Conservation (phyloP, 2,329 filamentous ascomycete species). For the Aspergillus cejpii region DNA sequence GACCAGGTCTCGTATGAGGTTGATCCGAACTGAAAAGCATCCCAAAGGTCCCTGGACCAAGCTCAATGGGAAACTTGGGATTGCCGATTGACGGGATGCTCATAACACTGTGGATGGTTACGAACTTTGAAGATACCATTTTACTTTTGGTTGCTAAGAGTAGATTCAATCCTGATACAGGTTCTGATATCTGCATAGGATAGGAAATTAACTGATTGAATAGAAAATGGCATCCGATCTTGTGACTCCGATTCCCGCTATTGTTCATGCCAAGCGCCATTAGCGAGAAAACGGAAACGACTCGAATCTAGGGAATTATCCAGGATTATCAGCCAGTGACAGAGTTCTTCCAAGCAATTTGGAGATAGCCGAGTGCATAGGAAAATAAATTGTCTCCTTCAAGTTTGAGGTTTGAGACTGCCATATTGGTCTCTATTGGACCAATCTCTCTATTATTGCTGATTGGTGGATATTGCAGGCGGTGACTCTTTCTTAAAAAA, state of each 20-base stretch:
- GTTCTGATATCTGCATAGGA: background rate
- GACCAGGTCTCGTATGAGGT: constrained; percentile 14
- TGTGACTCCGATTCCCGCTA: constrained; percentile 3
- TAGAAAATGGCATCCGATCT: too few relatives aligned
- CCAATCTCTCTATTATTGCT: background rate
- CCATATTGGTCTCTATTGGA: background rate
- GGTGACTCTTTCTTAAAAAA: constrained; percentile 8
- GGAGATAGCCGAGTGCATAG: too few relatives aligned
- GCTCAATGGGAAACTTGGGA: constrained; percentile 33
- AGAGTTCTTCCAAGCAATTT: background rate
- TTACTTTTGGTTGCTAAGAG: too few relatives aligned
- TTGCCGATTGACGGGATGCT: constrained; percentile 12
- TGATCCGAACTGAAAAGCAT: constrained; percentile 19
- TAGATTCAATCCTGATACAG: too few relatives aligned
- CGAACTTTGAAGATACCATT: too few relatives aligned
- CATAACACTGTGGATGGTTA: background rate
- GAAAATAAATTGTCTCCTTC: too few relatives aligned
- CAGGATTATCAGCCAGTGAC: background rate
- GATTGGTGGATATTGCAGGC: constrained; percentile 11
- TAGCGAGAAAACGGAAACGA: background rate
- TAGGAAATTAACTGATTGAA: too few relatives aligned
- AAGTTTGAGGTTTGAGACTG: background rate
- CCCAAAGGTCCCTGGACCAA: constrained; percentile 33
- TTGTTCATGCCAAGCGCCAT: background rate
- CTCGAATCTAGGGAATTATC: background rate